Evolutionary conservation across 2,329 filamentous ascomycete species (phyloP).

Genomic region (Curvularia sp.): DNA sequence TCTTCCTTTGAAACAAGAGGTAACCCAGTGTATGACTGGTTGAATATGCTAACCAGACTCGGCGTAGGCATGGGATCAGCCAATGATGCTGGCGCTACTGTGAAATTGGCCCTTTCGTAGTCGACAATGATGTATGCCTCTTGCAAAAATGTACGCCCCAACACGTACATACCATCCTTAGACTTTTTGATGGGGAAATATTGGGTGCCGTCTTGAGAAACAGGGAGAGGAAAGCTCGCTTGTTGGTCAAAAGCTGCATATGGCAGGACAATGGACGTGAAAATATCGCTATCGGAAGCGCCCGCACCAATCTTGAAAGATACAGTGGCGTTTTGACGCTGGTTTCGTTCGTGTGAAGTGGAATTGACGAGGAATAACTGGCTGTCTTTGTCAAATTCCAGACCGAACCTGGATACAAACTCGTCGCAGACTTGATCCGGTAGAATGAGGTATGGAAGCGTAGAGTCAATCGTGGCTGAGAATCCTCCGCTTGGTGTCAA

Average conservation of each 20-base stretch:
- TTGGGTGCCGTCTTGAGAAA: constrained; percentile 17
- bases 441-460: constrained; percentile 44
- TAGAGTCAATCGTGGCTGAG: constrained; percentile 49
- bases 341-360: constrained; percentile 31
- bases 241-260: constrained; percentile 40
- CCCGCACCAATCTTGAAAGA: constrained; percentile 34
- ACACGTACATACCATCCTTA: constrained; percentile 28
- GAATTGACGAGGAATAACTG: constrained; percentile 48
- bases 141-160: constrained; percentile 49
- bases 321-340: constrained; percentile 34
- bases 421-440: constrained; percentile 46
- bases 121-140: constrained; percentile 50
- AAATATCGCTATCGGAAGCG: constrained; percentile 13
- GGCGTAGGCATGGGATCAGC: constrained; percentile 29
- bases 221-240: constrained; percentile 16
- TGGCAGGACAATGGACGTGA: constrained; percentile 35
- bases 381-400: constrained; percentile 41
- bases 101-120: constrained; percentile 47
- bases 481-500: constrained; percentile 31
- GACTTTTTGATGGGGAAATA: constrained; percentile 47
- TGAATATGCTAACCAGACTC: constrained; percentile 35
- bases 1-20: constrained; percentile 1
- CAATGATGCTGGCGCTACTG: constrained; percentile 36
- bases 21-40: constrained; percentile 22
- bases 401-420: constrained; percentile 46